A percentile compares a stretch with the other conserved stretches of the same genome.
Evolutionary conservation across 2,329 filamentous ascomycete species (phyloP).

Genomic region (Pestalotiopsis sp.): DNA sequence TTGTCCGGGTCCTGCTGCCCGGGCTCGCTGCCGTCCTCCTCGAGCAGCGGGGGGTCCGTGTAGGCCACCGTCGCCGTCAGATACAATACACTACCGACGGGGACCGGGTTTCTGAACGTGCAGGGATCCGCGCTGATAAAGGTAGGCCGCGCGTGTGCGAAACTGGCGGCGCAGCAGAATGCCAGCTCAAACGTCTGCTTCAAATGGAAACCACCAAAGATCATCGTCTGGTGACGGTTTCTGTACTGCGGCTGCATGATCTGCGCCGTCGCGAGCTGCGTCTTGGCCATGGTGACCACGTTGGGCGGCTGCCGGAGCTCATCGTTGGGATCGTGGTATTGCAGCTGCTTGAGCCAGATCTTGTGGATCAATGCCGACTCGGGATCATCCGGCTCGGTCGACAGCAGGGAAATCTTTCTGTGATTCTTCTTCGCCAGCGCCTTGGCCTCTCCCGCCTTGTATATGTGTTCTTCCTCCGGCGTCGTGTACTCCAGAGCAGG

Average conservation of each 20-base stretch:
- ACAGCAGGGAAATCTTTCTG: slow-evolving; percentile 60
- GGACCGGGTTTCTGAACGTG: slow-evolving; percentile 74
- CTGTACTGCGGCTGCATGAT: slow-evolving; percentile 70
- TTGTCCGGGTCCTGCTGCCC: slow-evolving; percentile 22
- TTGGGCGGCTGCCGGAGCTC: slow-evolving; percentile 33
- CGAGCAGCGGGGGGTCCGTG: slow-evolving; percentile 58
- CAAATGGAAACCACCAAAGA: slow-evolving; percentile 74
- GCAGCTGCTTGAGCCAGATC: slow-evolving; percentile 70
- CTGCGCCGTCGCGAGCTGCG: slow-evolving; percentile 60
- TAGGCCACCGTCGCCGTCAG: slow-evolving; percentile 72
- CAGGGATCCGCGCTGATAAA: slow-evolving; percentile 74
- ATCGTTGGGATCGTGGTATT: slow-evolving; percentile 50
- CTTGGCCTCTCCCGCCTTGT: slow-evolving; percentile 62
- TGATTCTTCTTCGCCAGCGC: slow-evolving; percentile 60
- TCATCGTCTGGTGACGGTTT: slow-evolving; percentile 69
- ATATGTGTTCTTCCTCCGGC: slow-evolving; percentile 64
- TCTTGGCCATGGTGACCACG: slow-evolving; percentile 57
- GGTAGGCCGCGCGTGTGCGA: slow-evolving; percentile 67
- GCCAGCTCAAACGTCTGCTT: slow-evolving; percentile 76
- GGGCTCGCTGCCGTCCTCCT: slow-evolving; percentile 48
- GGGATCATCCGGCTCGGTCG: slow-evolving; percentile 68
- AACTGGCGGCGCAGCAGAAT: slow-evolving; percentile 72
- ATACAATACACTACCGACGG: slow-evolving; percentile 73
- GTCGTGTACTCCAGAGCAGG: slow-evolving; percentile 60
- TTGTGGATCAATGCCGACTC: slow-evolving; percentile 72